These are phyloP conservation scores for Prunus mongolica DNA, from an alignment of 306 rosid species.

Conservation along the genomic window DNA sequence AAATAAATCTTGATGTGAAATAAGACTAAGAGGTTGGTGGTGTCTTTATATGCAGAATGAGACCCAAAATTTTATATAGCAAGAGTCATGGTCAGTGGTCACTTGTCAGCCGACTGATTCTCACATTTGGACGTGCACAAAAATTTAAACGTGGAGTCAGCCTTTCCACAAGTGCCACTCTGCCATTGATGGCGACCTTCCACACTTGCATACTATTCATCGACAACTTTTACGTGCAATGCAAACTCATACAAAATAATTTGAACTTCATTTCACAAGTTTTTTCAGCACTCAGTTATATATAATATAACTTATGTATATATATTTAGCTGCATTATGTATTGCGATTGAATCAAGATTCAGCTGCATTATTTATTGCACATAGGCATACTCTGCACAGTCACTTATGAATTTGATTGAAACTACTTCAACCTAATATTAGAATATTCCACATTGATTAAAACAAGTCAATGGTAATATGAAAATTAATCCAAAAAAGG, in stretches of 20 bases:
- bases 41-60: not conserved
- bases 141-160: not conserved
- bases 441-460: no score
- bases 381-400: no score
- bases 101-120: not conserved
- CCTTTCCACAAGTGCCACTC: not conserved
- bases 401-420: no score
- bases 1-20: no score
- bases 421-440: no score
- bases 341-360: no score
- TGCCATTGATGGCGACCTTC: conserved; percentile 10
- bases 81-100: not conserved
- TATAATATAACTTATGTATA: no score
- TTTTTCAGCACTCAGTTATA: no score
- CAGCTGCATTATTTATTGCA: no score
- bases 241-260: not conserved
- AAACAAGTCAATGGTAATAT: no score
- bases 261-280: no score
- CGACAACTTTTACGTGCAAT: not conserved
- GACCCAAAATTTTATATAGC: not conserved
- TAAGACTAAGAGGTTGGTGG: not conserved
- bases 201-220: not conserved
- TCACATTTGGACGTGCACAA: not conserved
- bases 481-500: not conserved
- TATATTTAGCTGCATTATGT: no score